Evolutionary conservation across 176 grass and related monocot species (phyloP), one percentile per base, ranked within the genome.

Genomic region (Typha latifolia): DNA sequence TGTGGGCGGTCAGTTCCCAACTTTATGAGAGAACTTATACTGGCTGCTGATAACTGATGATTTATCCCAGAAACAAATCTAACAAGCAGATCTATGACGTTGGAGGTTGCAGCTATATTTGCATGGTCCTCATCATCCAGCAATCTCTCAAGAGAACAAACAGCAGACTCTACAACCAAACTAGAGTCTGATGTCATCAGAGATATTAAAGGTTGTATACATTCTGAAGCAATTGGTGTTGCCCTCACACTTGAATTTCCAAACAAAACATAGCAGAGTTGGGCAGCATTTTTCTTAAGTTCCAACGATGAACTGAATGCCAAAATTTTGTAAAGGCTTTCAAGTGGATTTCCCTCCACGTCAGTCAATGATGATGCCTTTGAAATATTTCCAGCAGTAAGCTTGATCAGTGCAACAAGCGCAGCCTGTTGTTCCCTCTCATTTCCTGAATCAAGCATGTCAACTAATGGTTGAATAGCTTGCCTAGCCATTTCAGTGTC

Each of bases 251-350:
- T 74, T 74, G 88, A 77, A 61, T 96, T 89, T 67, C 87, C 88
- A 84, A 96, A 96, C 34, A 96, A 79, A 79, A 91, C 78, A 88
- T 74, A 91, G 73, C 87, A 96, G 69, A 96, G 80, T 51, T 96
- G 85, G 71, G 92, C 92, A n/a, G 92, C 92, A 86, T 89, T 78
- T 80, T 82, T 89, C 81, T 91, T 91, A 32, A 96, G 88, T 51
- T 91, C 92, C 56, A 89, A 79, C 13, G 82, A 86, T 0, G 77
- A 86, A 74, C 82, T 78, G 50, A 83, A 86, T 49, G 78, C 86
- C 65, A 96, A 79, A 71, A 96, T 89, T 77, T 89, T 96, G 62
- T 91, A 79, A 49, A 96, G 92, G 73, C 83, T 96, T 75, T 89
- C 85, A 79, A 96, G 69, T 62, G 92, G 87, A 31, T 84, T 85